Conservation (phyloP, 78 protist species). For the Protostelium mycophagum region DNA sequence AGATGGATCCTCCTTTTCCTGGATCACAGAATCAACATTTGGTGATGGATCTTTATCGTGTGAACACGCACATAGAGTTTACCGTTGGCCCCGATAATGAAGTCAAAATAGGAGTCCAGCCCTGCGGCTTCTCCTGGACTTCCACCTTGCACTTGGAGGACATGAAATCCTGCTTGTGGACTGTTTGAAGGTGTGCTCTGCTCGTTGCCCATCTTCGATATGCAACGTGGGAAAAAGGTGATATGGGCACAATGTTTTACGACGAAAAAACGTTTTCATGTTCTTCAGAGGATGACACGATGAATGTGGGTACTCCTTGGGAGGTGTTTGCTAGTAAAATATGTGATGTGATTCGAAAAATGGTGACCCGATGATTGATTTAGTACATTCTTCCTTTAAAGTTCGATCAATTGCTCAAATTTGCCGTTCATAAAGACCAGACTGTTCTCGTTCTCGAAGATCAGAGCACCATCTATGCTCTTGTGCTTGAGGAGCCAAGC, state of each 20-base stretch:
- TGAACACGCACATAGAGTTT: background rate
- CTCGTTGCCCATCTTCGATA: background rate
- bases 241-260: background rate
- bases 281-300: no score
- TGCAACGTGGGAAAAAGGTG: background rate
- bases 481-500: background rate
- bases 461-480: background rate
- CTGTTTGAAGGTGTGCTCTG: background rate
- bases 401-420: background rate
- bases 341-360: no score
- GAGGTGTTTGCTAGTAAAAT: no score
- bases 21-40: background rate
- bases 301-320: no score
- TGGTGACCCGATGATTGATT: no score
- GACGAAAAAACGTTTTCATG: no score
- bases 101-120: slow-evolving; percentile 45
- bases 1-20: slow-evolving; percentile 63
- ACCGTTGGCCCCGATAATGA: slow-evolving; percentile 28
- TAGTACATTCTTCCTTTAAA: background rate
- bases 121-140: slow-evolving; percentile 51
- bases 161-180: background rate
- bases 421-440: background rate
- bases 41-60: background rate
- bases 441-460: background rate
- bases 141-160: background rate